Evolutionary conservation across 805 yeast genomes (phyloP).

Genomic region (Dipodascus geniculatus): DNA sequence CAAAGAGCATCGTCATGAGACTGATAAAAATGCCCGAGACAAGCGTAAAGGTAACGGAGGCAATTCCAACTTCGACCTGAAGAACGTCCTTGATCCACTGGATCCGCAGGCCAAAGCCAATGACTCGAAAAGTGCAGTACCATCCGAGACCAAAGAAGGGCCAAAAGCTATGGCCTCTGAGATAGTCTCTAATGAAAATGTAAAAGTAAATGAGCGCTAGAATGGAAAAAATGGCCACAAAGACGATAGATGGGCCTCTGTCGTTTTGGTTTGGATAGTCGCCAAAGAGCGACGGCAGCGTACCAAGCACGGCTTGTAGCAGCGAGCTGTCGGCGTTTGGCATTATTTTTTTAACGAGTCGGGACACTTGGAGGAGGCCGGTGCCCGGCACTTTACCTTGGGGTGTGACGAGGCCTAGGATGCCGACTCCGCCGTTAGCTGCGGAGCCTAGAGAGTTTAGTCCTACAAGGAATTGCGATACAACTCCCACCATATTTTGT

Average conservation of each 20-base stretch:
- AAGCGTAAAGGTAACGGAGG: slow-evolving; percentile 43
- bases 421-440: not conserved
- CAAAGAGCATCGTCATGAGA: slow-evolving; percentile 49
- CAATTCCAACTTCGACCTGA: slow-evolving; percentile 37
- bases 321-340: slow-evolving; percentile 10
- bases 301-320: slow-evolving; percentile 14
- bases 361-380: slow-evolving; percentile 18
- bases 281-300: slow-evolving; percentile 38
- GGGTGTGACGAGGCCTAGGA: slow-evolving; percentile 11
- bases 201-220: slow-evolving; percentile 35
- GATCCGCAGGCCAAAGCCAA: slow-evolving; percentile 50
- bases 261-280: slow-evolving; percentile 45
- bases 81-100: slow-evolving; percentile 47
- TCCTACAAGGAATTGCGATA: not conserved
- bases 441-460: not conserved
- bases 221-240: slow-evolving; percentile 40
- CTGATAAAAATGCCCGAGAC: slow-evolving; percentile 48
- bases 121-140: slow-evolving; percentile 39
- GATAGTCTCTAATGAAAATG: slow-evolving; percentile 36
- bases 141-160: slow-evolving; percentile 40
- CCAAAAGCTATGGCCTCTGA: slow-evolving; percentile 51
- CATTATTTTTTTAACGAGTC: slow-evolving; percentile 10
- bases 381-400: slow-evolving; percentile 17
- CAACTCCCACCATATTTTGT: not conserved
- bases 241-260: slow-evolving; percentile 48